Evolutionary conservation across 2,329 filamentous ascomycete species (phyloP).

Genomic region (Nemania diffusa): DNA sequence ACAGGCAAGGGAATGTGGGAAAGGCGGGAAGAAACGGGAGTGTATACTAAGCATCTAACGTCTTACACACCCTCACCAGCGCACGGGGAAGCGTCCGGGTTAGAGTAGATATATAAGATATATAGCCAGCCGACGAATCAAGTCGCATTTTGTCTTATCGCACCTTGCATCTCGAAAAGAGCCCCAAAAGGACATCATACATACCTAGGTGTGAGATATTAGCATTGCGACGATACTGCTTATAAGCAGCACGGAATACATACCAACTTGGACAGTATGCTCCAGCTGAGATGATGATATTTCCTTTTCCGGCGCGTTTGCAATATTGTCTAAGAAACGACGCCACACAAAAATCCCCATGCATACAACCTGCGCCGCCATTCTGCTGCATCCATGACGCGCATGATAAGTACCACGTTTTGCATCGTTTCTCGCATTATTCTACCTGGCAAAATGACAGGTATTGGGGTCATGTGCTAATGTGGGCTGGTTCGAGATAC

Average conservation of each 20-base stretch:
- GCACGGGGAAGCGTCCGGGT: neutral
- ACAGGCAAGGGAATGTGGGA: neutral
- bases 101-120: slow-evolving; percentile 8
- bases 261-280: too few species aligned
- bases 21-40: slow-evolving; percentile 2
- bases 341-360: slow-evolving; percentile 12
- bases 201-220: slow-evolving; percentile 23
- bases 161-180: slow-evolving; percentile 4
- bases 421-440: slow-evolving; percentile 8
- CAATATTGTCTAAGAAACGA: neutral
- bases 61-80: slow-evolving; percentile 25
- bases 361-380: slow-evolving; percentile 14
- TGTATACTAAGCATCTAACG: slow-evolving; percentile 1
- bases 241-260: too few species aligned
- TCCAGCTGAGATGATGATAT: too few species aligned
- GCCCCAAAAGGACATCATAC: slow-evolving; percentile 2
- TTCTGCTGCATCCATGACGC: slow-evolving; percentile 4
- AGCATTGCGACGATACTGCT: neutral
- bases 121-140: slow-evolving; percentile 11
- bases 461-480: slow-evolving; percentile 15
- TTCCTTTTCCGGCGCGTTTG: neutral
- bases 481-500: neutral
- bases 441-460: neutral
- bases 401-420: slow-evolving; percentile 17
- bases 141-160: neutral